These are phyloP conservation scores for Haematococcus lacustris DNA, from an alignment of 139 green algal genomes.

Conservation along the genomic window DNA sequence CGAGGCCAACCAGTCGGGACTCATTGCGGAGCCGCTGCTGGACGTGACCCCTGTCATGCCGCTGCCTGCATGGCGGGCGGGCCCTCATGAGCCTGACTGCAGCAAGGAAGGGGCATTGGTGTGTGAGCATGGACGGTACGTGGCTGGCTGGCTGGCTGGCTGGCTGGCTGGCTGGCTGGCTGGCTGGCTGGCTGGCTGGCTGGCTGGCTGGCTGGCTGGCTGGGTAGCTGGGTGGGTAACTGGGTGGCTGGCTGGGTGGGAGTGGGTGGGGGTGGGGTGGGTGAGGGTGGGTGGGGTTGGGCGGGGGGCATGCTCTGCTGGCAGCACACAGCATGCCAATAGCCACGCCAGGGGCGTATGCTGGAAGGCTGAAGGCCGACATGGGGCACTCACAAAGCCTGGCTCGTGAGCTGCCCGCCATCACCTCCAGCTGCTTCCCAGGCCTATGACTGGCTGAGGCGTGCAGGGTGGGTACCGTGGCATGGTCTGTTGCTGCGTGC, in stretches of 20 bases:
- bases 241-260: not conserved
- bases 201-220: not conserved
- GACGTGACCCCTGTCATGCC: constrained; percentile 86
- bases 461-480: no score
- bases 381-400: no score
- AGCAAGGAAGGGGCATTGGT: constrained; percentile 84
- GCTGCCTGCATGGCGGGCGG: constrained; percentile 10
- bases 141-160: not conserved
- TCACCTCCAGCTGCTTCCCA: no score
- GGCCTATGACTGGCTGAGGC: no score
- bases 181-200: not conserved
- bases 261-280: no score
- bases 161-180: not conserved
- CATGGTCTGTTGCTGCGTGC: no score
- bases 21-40: constrained; percentile 93
- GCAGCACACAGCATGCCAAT: no score
- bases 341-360: no score
- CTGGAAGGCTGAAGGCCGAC: no score
- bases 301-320: no score
- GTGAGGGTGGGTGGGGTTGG: no score
- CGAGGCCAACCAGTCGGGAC: constrained; percentile 93
- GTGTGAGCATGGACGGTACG: constrained; percentile 62
- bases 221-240: not conserved
- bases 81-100: constrained; percentile 59
- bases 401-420: no score